Conservation (phyloP, 108 stramenopile species). For the Skeletonema grethae region DNA sequence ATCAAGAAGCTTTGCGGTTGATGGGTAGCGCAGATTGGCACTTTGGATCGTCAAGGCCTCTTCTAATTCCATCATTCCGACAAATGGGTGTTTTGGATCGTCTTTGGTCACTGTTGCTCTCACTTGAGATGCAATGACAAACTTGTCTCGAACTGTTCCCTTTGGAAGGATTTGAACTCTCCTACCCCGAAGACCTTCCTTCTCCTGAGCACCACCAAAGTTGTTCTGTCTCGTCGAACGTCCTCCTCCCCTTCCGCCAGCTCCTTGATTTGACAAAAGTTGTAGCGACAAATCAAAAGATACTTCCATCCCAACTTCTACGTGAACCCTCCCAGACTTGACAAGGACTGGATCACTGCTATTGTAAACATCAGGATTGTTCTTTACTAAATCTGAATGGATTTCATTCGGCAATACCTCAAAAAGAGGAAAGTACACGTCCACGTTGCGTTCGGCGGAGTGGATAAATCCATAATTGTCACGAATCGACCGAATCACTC, state of each 20-base stretch:
- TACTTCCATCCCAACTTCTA: constrained; percentile 63
- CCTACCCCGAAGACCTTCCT: constrained; percentile 75
- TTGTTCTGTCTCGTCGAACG: constrained; percentile 17
- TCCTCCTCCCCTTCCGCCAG: constrained; percentile 32
- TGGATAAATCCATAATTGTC: constrained; percentile 82
- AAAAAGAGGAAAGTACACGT: constrained; percentile 73
- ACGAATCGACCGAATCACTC: constrained; percentile 60
- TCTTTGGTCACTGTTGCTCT: constrained; percentile 58
- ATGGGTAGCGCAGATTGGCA: constrained; percentile 61
- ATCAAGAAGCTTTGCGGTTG: constrained; percentile 62
- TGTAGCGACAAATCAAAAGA: constrained; percentile 80
- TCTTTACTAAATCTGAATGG: constrained; percentile 54
- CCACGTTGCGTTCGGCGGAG: constrained; percentile 69
- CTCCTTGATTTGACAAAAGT: constrained; percentile 23
- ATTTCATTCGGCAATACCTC: constrained; percentile 74
- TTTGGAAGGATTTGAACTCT: constrained; percentile 64
- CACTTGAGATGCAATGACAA: constrained; percentile 52
- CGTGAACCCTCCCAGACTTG: constrained; percentile 19
- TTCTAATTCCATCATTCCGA: constrained; percentile 63
- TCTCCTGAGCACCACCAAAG: constrained; percentile 35
- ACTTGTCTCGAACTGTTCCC: constrained; percentile 53
- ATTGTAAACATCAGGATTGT: constrained; percentile 10
- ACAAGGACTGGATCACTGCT: constrained; percentile 1
- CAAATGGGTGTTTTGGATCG: constrained; percentile 63
- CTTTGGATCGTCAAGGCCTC: constrained; percentile 29